These are phyloP conservation scores for Trichoderma lentiforme DNA, from an alignment of 2,329 filamentous ascomycete genomes.

Conservation along the genomic window DNA sequence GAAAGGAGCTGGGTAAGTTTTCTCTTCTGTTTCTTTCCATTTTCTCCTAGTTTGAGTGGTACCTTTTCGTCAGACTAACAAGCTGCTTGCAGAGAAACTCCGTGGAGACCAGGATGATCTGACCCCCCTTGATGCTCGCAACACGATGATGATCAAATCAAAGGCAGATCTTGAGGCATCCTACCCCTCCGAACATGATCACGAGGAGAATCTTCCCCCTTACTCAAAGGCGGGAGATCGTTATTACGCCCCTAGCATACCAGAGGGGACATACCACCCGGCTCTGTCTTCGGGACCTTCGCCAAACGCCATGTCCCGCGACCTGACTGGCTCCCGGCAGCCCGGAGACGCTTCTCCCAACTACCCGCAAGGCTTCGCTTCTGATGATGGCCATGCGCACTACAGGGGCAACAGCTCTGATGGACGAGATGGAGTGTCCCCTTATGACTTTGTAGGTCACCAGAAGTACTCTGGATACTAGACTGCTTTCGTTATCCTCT, in stretches of 20 bases:
- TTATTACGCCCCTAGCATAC: slow-evolving; percentile 25
- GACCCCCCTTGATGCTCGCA: slow-evolving; percentile 81
- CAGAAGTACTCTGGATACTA: slow-evolving; percentile 7
- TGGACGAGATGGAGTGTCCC: background rate
- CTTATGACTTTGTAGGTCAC: slow-evolving; percentile 1
- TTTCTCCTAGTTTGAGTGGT: background rate
- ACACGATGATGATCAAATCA: slow-evolving; percentile 69
- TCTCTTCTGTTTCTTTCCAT: background rate
- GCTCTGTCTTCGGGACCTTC: background rate
- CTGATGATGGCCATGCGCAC: slow-evolving; percentile 25
- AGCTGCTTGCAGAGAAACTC: slow-evolving; percentile 61
- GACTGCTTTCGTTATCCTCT: background rate
- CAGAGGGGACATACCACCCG: slow-evolving; percentile 21
- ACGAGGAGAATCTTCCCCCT: slow-evolving; percentile 33
- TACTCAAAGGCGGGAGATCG: slow-evolving; percentile 35
- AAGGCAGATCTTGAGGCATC: slow-evolving; percentile 37
- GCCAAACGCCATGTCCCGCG: background rate
- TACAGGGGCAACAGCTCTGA: background rate
- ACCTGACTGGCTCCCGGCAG: background rate
- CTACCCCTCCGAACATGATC: slow-evolving; percentile 39
- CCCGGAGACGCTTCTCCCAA: slow-evolving; percentile 33
- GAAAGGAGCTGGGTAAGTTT: slow-evolving; percentile 81
- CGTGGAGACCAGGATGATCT: slow-evolving; percentile 75
- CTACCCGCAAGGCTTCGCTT: slow-evolving; percentile 40
- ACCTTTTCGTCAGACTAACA: slow-evolving; percentile 26